Conservation (phyloP, 306 rosid species). For the Cucumis sativus region Cucumber_9930_V3 NC_026659.2:14971001-14971500, state of each 20-base stretch:
- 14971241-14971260: constrained; percentile 2
- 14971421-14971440: too few relatives aligned
- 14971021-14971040: neutral
- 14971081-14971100: neutral
- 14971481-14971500: neutral
- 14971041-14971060: too few relatives aligned
- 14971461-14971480: neutral
- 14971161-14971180: constrained; percentile 48
- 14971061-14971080: too few relatives aligned
- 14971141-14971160: constrained; percentile 47
- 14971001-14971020: neutral
- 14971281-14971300: constrained; percentile 42
- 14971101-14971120: constrained; percentile 47
- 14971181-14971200: constrained; percentile 29
- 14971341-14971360: constrained; percentile 51
- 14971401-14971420: neutral
- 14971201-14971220: constrained; percentile 35
- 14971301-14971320: constrained; percentile 64
- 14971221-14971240: constrained; percentile 18
- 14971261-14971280: constrained; percentile 6
- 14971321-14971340: constrained; percentile 29
- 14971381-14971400: neutral
- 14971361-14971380: constrained; percentile 11
- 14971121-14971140: constrained; percentile 91
- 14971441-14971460: too few relatives aligned